phyloP scores from a whole-genome alignment of 140 eudicot genomes.

The Ambrosia hybrid region DNA sequence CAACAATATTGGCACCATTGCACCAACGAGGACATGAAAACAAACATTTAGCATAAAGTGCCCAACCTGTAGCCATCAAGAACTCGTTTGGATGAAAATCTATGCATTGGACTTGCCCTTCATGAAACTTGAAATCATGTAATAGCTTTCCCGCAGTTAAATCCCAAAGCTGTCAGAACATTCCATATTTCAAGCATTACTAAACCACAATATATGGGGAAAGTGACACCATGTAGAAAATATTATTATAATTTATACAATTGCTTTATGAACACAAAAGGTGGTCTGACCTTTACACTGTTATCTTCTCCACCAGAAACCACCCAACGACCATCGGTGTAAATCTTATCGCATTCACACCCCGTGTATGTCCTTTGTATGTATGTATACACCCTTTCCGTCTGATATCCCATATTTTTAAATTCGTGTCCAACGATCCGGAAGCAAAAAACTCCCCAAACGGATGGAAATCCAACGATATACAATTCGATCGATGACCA shows the following conservation, averaged over 20 bases:
- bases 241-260: too few species aligned
- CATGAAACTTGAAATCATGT: slow-evolving; percentile 93
- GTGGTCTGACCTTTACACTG: slow-evolving; percentile 71
- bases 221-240: too few species aligned
- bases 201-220: not conserved
- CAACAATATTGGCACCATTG: not conserved
- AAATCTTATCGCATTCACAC: slow-evolving; percentile 88
- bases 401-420: slow-evolving; percentile 97
- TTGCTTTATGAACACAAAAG: not conserved
- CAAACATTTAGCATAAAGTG: slow-evolving; percentile 11
- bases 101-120: slow-evolving; percentile 93
- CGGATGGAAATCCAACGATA: too few species aligned
- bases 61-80: slow-evolving; percentile 89
- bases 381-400: slow-evolving; percentile 96
- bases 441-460: slow-evolving; percentile 98
- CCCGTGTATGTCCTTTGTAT: slow-evolving; percentile 95
- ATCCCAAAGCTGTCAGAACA: not conserved
- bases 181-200: slow-evolving; percentile 13
- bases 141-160: slow-evolving; percentile 93
- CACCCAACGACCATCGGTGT: slow-evolving; percentile 99
- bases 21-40: not conserved
- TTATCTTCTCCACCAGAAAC: slow-evolving; percentile 99
- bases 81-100: slow-evolving; percentile 98
- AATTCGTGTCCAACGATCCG: slow-evolving; percentile 88
- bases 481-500: too few species aligned